A percentile compares a stretch with the other conserved stretches of the same genome.
Evolutionary conservation across 2,329 filamentous ascomycete genomes (phyloP).

Genomic region (Aureobasidium sp.): DNA sequence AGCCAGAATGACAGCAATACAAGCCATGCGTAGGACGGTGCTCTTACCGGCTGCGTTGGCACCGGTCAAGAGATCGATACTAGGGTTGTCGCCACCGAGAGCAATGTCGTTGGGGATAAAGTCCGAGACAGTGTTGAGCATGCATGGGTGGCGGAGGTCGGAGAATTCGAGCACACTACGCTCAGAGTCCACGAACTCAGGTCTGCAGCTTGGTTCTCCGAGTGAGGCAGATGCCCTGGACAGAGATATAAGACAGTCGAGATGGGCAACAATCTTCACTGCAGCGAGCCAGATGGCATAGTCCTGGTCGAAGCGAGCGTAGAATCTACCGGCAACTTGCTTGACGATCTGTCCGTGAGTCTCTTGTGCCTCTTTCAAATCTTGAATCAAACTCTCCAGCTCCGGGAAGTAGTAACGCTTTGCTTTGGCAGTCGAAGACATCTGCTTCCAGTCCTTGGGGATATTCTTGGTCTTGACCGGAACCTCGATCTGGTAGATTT

Average conservation of each 20-base stretch:
- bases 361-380: conserved; percentile 89
- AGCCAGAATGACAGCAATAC: conserved; percentile 92
- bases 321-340: conserved; percentile 77
- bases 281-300: conserved; percentile 81
- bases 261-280: conserved; percentile 82
- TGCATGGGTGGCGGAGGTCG: conserved; percentile 90
- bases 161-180: conserved; percentile 85
- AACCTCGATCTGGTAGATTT: conserved; percentile 92
- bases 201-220: conserved; percentile 81
- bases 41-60: conserved; percentile 98
- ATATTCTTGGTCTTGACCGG: conserved; percentile 72
- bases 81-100: conserved; percentile 72
- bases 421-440: conserved; percentile 85
- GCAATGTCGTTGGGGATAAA: conserved; percentile 95
- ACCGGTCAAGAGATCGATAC: conserved; percentile 86
- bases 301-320: conserved; percentile 77
- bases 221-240: conserved; percentile 80
- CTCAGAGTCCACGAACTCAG: conserved; percentile 64
- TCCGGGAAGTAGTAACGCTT: conserved; percentile 93
- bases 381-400: conserved; percentile 71
- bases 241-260: conserved; percentile 90
- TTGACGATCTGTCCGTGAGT: conserved; percentile 86
- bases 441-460: conserved; percentile 85
- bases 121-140: conserved; percentile 79
- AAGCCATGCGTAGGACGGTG: conserved; percentile 93